phyloP scores from a whole-genome alignment of 352 stramenopile species.

The Globisporangium viniferum region DNA sequence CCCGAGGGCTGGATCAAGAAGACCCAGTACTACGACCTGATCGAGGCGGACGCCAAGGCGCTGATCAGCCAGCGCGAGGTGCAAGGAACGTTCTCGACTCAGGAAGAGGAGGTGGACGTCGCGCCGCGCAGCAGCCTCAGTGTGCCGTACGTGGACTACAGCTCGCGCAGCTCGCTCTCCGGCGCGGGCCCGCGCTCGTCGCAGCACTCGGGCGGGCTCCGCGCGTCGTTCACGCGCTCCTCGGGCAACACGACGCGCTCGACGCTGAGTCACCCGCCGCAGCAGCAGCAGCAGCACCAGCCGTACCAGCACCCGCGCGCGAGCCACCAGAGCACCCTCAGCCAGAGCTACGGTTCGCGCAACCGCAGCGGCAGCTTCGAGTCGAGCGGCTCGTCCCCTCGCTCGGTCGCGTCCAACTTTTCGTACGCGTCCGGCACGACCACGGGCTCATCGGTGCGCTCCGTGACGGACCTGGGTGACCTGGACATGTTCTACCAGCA shows the following conservation, averaged over 20 bases:
- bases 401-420: constrained; percentile 71
- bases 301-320: constrained; percentile 13
- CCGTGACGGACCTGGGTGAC: constrained; percentile 71
- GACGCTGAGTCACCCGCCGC: constrained; percentile 4
- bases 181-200: constrained; percentile 28
- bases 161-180: constrained; percentile 37
- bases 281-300: background rate
- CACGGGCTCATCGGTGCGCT: constrained; percentile 57
- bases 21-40: constrained; percentile 79
- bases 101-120: constrained; percentile 48
- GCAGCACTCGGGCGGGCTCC: constrained; percentile 16
- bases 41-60: constrained; percentile 71
- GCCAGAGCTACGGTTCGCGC: constrained; percentile 16
- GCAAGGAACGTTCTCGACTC: constrained; percentile 29
- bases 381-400: constrained; percentile 58
- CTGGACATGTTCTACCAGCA: constrained; percentile 80
- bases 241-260: constrained; percentile 2
- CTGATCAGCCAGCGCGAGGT: constrained; percentile 64
- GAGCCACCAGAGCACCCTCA: constrained; percentile 1
- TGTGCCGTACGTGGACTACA: constrained; percentile 63
- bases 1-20: constrained; percentile 75
- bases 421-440: constrained; percentile 74
- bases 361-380: constrained; percentile 50
- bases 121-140: constrained; percentile 25
- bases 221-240: constrained; percentile 9